Evolutionary conservation across 1,284 basidiomycete genomes (phyloP), one percentile per base, ranked within the genome.

Genomic region (Irpex sp.): DNA sequence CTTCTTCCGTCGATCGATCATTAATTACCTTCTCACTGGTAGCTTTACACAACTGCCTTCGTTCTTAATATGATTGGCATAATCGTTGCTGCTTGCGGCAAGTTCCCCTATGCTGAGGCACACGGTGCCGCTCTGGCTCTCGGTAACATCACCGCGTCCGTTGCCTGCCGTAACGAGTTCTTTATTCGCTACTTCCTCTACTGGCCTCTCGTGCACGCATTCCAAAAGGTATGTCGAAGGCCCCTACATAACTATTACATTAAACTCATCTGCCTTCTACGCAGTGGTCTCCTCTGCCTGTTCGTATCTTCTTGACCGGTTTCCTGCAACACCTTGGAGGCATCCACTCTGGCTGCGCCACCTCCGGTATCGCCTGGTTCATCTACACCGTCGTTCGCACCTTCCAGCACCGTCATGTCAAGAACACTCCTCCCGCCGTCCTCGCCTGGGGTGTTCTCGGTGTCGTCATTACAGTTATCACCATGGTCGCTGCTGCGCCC

Each of bases 151-250:
- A 59, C 50, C 6, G 63, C 61, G 8, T 39, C 63, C n/a, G 63
- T 65, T 17, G 63, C 63, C 31, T 65, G 63, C 50, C 63, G 63
- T 37, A 65, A 65, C 55, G 63, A 65, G 63, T 59, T 65, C 53
- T 65, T 65, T 53, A 58, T 65, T 26, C 63, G 63, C 7, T 59
- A 59, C 35, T 39, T 57, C 58, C 49, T 65, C 58, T 65, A 59
- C 50, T 65, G 63, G 63, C 57, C 58, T 49, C 43, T 62, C 33
- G 63, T 65, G n/a, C 55, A 65, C 21, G n/a, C 35, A 17, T 65
- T 65, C 58, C 63, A 65, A 54, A 65, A 65, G 61, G 63, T 62
- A 33, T 15, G 37, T 35, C 19, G 7, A 3, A 31, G 56, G n/a
- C 35, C 11, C 11, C 11, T 21, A 36, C 17, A 11, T 47, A 11